Conservation (phyloP, 257 asterid genomes). For the Leonotis leonurus region DNA sequence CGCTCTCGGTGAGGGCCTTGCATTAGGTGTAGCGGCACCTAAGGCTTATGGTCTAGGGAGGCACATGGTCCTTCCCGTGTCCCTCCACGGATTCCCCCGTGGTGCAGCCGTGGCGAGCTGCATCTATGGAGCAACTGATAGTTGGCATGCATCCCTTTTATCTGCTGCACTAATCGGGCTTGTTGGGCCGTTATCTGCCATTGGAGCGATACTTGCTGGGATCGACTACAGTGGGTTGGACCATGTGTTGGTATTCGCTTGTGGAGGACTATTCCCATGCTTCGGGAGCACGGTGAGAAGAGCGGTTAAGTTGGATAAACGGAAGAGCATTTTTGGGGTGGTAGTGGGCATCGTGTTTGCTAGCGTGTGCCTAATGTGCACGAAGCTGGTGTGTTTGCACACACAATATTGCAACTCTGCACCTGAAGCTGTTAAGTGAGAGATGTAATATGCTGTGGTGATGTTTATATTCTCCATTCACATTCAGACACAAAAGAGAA, state of each 20-base stretch:
- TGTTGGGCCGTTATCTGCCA: constrained; percentile 83
- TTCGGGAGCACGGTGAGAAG: constrained; percentile 60
- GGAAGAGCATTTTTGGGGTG: constrained; percentile 60
- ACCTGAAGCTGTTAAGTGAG: constrained; percentile 95
- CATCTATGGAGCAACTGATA: constrained; percentile 77
- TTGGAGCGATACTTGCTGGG: constrained; percentile 78
- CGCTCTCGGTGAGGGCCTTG: constrained; percentile 90
- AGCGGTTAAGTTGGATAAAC: constrained; percentile 56
- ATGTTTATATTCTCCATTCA: not conserved
- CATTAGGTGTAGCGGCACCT: constrained; percentile 98
- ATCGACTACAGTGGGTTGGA: constrained; percentile 89
- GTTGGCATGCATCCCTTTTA: constrained; percentile 79
- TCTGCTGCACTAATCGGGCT: constrained; percentile 77
- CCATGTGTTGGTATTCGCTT: constrained; percentile 78
- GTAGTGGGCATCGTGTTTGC: constrained; percentile 53
- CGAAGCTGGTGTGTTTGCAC: constrained; percentile 91
- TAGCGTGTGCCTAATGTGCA: constrained; percentile 56
- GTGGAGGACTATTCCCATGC: constrained; percentile 90
- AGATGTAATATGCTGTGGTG: not conserved
- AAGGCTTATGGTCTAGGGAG: constrained; percentile 91
- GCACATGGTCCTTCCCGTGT: constrained; percentile 95
- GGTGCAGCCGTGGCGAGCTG: constrained; percentile 99
- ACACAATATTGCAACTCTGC: constrained; percentile 98
- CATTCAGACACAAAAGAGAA: not conserved
- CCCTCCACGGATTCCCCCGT: constrained; percentile 89